Evolutionary conservation across 1,139 yeast genomes (phyloP).

Genomic region (Magnusiomyces fungicola): DNA sequence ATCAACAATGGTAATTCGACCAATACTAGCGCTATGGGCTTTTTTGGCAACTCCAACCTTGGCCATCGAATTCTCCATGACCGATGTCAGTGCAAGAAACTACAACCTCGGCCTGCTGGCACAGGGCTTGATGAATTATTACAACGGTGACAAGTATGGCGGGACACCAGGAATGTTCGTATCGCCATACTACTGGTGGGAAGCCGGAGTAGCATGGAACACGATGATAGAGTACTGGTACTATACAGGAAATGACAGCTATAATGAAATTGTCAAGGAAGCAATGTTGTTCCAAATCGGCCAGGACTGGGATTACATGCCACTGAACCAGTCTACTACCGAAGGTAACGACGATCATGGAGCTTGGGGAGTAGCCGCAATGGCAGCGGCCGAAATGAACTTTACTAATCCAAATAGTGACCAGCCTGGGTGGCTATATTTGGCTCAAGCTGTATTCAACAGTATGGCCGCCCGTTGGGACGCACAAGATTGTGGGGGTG

Average conservation of each 20-base stretch:
- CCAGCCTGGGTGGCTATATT: conserved; percentile 57
- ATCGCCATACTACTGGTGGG: conserved; percentile 91
- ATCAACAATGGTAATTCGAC: background rate
- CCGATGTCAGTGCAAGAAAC: conserved; percentile 22
- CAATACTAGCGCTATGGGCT: background rate
- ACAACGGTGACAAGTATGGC: conserved; percentile 53
- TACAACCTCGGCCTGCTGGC: conserved; percentile 51
- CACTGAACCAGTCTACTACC: conserved; percentile 62
- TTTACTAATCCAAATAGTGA: conserved; percentile 53
- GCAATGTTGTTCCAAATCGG: conserved; percentile 66
- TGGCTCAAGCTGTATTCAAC: conserved; percentile 78
- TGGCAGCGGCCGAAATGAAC: conserved; percentile 78
- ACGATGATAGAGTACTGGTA: conserved; percentile 61
- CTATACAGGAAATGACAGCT: conserved; percentile 57
- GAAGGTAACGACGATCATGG: conserved; percentile 95
- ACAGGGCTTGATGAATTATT: conserved; percentile 74
- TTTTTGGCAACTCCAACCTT: background rate
- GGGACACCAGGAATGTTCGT: conserved; percentile 69
- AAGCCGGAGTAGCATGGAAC: conserved; percentile 86
- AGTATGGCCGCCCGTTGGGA: conserved; percentile 93
- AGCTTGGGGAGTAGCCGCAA: conserved; percentile 79
- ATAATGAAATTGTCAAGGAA: conserved; percentile 45
- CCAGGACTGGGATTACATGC: conserved; percentile 60
- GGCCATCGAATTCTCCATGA: conserved; percentile 19
- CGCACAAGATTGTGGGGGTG: conserved; percentile 63